Percentiles rank a stretch among this genome's conserved stretches.
Conservation (phyloP, 1,284 basidiomycete genomes). For the Cystobasidium sp. region DNA sequence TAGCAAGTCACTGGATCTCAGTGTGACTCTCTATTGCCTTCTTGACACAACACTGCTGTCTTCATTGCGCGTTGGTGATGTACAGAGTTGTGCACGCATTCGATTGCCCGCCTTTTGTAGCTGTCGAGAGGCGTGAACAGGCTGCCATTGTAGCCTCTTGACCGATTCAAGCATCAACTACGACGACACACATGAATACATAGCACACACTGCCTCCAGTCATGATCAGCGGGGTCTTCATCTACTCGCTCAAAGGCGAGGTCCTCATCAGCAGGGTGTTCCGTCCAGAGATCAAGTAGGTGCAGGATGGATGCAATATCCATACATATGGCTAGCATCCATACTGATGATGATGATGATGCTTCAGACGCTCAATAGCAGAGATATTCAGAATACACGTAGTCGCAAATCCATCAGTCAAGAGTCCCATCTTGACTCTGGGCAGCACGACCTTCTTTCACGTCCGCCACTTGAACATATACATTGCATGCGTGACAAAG, state of each 20-base stretch:
- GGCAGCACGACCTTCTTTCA: conserved; percentile 72
- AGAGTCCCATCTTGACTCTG: conserved; percentile 95
- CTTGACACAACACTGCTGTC: no score
- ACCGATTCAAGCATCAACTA: background rate
- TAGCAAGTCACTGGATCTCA: no score
- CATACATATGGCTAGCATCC: background rate
- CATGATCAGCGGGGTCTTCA: conserved; percentile 37
- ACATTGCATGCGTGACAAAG: conserved; percentile 76
- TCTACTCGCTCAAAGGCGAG: conserved; percentile 59
- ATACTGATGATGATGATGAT: conserved; percentile 24
- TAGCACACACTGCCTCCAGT: background rate
- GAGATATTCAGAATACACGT: conserved; percentile 90
- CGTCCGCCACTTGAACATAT: conserved; percentile 90
- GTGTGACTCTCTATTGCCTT: no score
- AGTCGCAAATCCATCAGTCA: conserved; percentile 92
- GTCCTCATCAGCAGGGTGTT: conserved; percentile 92
- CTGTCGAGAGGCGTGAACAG: no score
- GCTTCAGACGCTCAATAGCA: conserved; percentile 84
- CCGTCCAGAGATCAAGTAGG: conserved; percentile 89
- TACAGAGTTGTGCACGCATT: no score
- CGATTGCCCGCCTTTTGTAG: no score
- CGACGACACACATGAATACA: background rate
- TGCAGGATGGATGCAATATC: conserved; percentile 40
- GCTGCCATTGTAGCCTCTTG: background rate
- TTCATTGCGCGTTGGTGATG: no score